Conservation (phyloP, 345 rosid species). For the Linum tenue region DNA sequence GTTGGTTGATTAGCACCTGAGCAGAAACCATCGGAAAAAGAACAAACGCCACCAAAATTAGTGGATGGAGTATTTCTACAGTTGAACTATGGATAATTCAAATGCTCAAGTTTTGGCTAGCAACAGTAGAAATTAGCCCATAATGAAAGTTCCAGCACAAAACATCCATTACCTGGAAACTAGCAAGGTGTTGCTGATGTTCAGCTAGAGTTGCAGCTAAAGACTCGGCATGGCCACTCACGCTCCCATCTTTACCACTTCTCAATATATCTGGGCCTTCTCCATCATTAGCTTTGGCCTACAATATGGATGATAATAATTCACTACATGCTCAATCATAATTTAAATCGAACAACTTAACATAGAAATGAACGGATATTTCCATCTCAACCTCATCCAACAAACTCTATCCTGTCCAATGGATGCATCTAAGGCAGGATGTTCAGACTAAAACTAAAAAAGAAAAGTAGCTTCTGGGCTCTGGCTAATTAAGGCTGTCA, state of each 20-base stretch:
- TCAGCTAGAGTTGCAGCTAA: conserved; percentile 83
- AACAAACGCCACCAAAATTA: background rate
- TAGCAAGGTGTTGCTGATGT: conserved; percentile 96
- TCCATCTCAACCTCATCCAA: too few relatives aligned
- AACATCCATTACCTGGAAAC: conserved; percentile 65
- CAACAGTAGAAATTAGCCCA: background rate
- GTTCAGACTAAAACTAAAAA: too few relatives aligned
- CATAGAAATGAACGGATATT: too few relatives aligned
- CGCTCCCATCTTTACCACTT: conserved; percentile 59
- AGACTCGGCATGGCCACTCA: conserved; percentile 86
- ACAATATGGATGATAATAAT: conserved; percentile 8
- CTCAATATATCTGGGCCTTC: conserved; percentile 95
- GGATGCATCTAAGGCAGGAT: too few relatives aligned
- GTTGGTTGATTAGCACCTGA: conserved; percentile 90
- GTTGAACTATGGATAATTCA: background rate
- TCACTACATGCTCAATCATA: conserved; percentile 2
- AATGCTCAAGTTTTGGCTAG: background rate
- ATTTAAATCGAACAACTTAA: conserved; percentile 1
- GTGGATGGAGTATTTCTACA: conserved; percentile 12
- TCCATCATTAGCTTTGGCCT: conserved; percentile 98
- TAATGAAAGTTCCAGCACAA: too few relatives aligned
- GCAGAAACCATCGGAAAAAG: conserved; percentile 14
- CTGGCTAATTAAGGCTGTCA: too few relatives aligned
- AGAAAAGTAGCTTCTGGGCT: too few relatives aligned
- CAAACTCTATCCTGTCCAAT: too few relatives aligned